phyloP scores from a whole-genome alignment of 2,329 filamentous ascomycete species.

The Diaporthe nobilis region DNA sequence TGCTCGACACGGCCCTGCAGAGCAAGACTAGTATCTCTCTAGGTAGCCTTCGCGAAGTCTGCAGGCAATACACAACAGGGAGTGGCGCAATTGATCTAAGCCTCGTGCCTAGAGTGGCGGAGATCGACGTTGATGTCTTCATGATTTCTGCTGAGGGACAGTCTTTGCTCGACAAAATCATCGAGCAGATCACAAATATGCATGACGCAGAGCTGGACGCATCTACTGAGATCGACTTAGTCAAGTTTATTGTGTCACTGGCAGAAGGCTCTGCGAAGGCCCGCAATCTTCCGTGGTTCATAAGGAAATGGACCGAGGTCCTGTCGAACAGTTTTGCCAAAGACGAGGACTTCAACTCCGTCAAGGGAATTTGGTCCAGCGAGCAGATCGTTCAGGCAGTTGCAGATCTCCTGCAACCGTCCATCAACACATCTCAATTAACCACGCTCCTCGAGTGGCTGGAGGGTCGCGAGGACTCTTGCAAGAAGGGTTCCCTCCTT shows the following conservation, averaged over 20 bases:
- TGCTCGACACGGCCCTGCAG: constrained; percentile 52
- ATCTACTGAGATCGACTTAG: constrained; percentile 36
- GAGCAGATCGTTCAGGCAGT: constrained; percentile 45
- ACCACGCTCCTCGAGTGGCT: constrained; percentile 60
- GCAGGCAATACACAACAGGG: constrained; percentile 58
- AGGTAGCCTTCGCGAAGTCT: constrained; percentile 58
- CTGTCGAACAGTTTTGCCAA: constrained; percentile 53
- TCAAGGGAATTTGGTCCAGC: constrained; percentile 48
- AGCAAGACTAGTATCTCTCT: constrained; percentile 53
- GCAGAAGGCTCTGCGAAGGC: constrained; percentile 60
- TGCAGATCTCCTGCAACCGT: constrained; percentile 54
- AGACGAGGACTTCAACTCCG: constrained; percentile 35
- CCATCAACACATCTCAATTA: constrained; percentile 62
- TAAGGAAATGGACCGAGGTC: constrained; percentile 62
- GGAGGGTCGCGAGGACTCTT: constrained; percentile 49
- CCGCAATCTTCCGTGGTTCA: constrained; percentile 61
- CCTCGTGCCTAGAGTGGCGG: constrained; percentile 57
- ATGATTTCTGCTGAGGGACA: constrained; percentile 55
- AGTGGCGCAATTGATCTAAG: constrained; percentile 57
- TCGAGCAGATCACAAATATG: constrained; percentile 52
- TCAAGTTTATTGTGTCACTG: constrained; percentile 58
- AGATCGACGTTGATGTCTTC: constrained; percentile 64
- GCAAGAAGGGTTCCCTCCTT: constrained; percentile 52
- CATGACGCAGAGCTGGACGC: constrained; percentile 40
- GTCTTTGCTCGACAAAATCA: constrained; percentile 56